Base-by-base conservation (phyloP, 129 eudicot genomes). In the Dittrichia graveolens region DNA sequence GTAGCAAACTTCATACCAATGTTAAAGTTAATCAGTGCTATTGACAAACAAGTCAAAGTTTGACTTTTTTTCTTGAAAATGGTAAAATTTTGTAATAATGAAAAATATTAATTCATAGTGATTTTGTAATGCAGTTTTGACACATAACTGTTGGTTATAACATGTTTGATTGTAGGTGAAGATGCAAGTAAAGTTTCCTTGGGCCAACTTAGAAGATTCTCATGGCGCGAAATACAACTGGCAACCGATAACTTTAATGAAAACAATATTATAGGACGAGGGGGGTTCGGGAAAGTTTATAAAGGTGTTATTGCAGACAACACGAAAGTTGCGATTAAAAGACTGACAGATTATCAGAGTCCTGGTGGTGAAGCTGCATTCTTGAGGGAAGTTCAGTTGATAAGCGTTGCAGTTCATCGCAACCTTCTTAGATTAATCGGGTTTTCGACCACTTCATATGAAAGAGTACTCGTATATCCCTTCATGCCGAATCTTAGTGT, bases 281-380 rank as follows among this genome's bases (percentile, higher is more conserved):
- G 98, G 34, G 98, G 98, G 8, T 94, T 82, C 40, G 97, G 96
- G 12, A 94, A 84, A 76, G 97, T 94, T 57, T 90, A 94, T 83
- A 87, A 65, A 73, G 98, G 98, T 1, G 67, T 82, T 41, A 85
- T 94, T 48, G 50, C 82, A 19, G 98, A 94, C 78, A 84, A 82
- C 69, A 90, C 86, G 35, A 85, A 73, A 78, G 91, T 94, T 62
- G 98, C 98, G 19, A 85, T 90, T 5, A 90, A 94, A 69, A 90
- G 98, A 73, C 89, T 94, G 7, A 71, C 79, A 2, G 95, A 85
- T 78, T 88, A 88, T 78, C 87, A 84, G 65, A 90, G 85, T 75
- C 96, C 95, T 0, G 96, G 93, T 69, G 97, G 96, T 62, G 98
- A 89, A 80, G 98, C 92, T 31, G 98, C 98, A 12, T 93, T 93